Conservation (phyloP, 257 asterid genomes). For the Anisodus acutangulus region DNA sequence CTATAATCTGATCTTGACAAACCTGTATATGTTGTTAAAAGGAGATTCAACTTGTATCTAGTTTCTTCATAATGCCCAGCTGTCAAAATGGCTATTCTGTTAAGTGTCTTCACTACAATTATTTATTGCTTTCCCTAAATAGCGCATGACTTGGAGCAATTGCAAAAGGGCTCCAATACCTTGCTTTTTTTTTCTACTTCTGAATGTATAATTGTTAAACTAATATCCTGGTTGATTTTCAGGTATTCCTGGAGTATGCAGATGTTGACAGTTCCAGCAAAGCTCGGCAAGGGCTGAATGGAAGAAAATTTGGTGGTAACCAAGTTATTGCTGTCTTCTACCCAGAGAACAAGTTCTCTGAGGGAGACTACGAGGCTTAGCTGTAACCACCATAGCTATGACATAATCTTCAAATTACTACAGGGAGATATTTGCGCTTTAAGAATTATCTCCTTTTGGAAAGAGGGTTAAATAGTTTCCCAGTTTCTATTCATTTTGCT, state of each 20-base stretch:
- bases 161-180: background rate
- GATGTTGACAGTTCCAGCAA: slow-evolving; percentile 75
- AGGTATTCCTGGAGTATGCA: slow-evolving; percentile 85
- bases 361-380: slow-evolving; percentile 82
- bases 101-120: background rate
- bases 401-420: background rate
- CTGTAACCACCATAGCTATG: background rate
- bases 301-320: slow-evolving; percentile 90
- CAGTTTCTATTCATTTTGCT: background rate
- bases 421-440: background rate
- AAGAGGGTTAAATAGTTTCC: background rate
- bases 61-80: background rate
- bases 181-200: background rate
- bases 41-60: background rate
- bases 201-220: slow-evolving; percentile 3
- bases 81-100: background rate
- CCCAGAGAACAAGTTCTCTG: slow-evolving; percentile 76
- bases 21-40: slow-evolving; percentile 2
- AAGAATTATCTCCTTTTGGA: slow-evolving; percentile 3
- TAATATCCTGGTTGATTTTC: background rate
- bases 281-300: slow-evolving; percentile 83
- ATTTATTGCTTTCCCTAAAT: background rate
- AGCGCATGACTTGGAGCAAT: background rate
- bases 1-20: background rate
- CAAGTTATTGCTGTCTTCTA: slow-evolving; percentile 83